Evolutionary conservation across 148 eudicot genomes (phyloP), one percentile per base, ranked within the genome.

Genomic region (Polygonum maritimum): DNA sequence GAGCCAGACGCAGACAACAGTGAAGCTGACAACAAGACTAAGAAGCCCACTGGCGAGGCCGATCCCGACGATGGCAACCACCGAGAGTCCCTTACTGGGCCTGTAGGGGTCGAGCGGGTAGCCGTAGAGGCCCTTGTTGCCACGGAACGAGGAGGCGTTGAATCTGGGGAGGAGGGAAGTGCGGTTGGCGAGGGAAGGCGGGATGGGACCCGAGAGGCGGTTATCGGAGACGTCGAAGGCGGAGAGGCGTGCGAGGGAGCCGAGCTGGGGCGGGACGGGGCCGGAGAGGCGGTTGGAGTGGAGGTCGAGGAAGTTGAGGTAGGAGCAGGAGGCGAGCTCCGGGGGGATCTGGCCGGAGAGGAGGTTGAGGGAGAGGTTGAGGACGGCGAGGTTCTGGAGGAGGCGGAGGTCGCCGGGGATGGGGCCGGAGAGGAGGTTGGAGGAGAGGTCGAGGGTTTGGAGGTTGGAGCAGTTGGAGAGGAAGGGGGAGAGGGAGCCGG

Each of bases 41-140:
- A 91, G 35, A n/a, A 91, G 75, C 63, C 96, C 96, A 51, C 96
- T 91, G 2, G 91, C 96, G 31, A 91, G 78, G 35, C 96, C 96
- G 65, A 91, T 91, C 71, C 88, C 87, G 2, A 91, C 96, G 73
- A 91, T 91, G 4, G 86, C 89, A 70, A 83, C n/a, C 0, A 89
- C 79, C 3, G 92, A 84, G 7, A 91, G 11, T 70, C 92, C 90
- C 74, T 44, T 41, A 5, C 14, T 44, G 22, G 51, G 31, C 49
- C 33, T 22, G 73, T 83, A 80, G 15, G 85, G 79, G 6, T 84
- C 79, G 38, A 91, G 77, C 0, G 96, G 92, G 79, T 86, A 91
- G 14, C 96, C 96, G 21, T 79, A 91, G 22, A 91, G 79, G 7
- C 80, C 96, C 79, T 84, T 84, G 63, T 91, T 91, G 77, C 89